phyloP scores from a whole-genome alignment of 2,329 filamentous ascomycete genomes.

The Curvularia hawaiiensis region DNA sequence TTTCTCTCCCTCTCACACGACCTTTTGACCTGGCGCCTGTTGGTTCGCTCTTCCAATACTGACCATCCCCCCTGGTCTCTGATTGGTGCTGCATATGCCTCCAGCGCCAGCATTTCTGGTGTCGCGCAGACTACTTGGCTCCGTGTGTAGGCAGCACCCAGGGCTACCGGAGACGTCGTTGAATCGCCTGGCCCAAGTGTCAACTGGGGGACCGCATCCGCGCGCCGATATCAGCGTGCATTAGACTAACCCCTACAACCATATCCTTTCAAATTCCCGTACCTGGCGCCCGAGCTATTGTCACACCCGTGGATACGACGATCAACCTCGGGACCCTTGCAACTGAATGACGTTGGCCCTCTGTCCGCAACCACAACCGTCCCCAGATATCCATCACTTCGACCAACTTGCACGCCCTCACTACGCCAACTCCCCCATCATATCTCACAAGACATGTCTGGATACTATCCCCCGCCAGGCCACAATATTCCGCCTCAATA shows the following conservation, averaged over 20 bases:
- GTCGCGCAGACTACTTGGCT: slow-evolving; percentile 34
- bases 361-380: slow-evolving; percentile 32
- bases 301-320: slow-evolving; percentile 33
- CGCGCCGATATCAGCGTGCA: slow-evolving; percentile 34
- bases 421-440: slow-evolving; percentile 23
- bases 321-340: slow-evolving; percentile 44
- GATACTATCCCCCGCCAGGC: slow-evolving; percentile 43
- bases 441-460: slow-evolving; percentile 40
- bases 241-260: slow-evolving; percentile 27
- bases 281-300: slow-evolving; percentile 37
- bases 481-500: slow-evolving; percentile 44
- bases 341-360: slow-evolving; percentile 48
- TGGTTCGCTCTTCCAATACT: slow-evolving; percentile 38
- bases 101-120: slow-evolving; percentile 36
- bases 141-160: slow-evolving; percentile 26
- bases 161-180: slow-evolving; percentile 32
- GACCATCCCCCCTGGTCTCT: slow-evolving; percentile 47
- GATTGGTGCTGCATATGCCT: slow-evolving; percentile 37
- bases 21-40: slow-evolving; percentile 35
- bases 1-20: slow-evolving; percentile 26
- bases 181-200: slow-evolving; percentile 41
- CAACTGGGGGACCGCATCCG: slow-evolving; percentile 43
- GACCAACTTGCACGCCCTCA: slow-evolving; percentile 25
- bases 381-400: slow-evolving; percentile 27
- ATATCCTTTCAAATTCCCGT: slow-evolving; percentile 29